Evolutionary conservation across 176 grass and related monocot genomes (phyloP).

Genomic region (Poa annua): DNA sequence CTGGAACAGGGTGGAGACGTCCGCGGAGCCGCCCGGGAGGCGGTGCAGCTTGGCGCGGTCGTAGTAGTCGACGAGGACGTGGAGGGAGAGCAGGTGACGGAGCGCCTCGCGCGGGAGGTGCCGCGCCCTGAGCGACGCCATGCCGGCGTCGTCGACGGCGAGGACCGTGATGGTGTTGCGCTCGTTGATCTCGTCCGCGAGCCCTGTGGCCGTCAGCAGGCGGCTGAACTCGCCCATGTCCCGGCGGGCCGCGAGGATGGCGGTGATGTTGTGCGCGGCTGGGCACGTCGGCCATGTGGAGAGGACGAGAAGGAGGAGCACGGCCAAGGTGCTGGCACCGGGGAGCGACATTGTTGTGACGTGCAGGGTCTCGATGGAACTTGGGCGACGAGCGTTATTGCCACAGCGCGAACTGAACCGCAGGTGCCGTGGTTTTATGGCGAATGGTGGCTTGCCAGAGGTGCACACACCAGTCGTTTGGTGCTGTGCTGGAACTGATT

Average conservation of each 20-base stretch:
- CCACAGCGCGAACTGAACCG: background rate
- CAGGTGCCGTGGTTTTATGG: conserved; percentile 42
- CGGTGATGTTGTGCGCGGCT: conserved; percentile 63
- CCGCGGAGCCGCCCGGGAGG: conserved; percentile 48
- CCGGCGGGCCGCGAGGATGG: conserved; percentile 57
- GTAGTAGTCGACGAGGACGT: conserved; percentile 77
- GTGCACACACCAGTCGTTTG: background rate
- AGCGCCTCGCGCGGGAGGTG: conserved; percentile 46
- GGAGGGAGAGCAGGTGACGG: conserved; percentile 65
- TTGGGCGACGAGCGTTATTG: conserved; percentile 18
- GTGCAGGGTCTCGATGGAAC: background rate
- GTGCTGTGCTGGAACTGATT: background rate
- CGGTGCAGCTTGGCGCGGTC: conserved; percentile 66
- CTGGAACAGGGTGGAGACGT: conserved; percentile 60
- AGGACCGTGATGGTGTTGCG: conserved; percentile 77
- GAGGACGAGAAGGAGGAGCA: conserved; percentile 13
- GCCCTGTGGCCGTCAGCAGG: conserved; percentile 53
- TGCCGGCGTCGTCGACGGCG: conserved; percentile 50
- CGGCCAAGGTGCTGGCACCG: background rate
- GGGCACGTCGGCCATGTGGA: conserved; percentile 13
- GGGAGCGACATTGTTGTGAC: conserved; percentile 27
- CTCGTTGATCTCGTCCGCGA: conserved; percentile 64
- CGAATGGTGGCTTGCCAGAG: background rate
- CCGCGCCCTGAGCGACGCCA: conserved; percentile 39
- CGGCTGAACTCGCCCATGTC: conserved; percentile 68